Evolutionary conservation across 371 early-diverging fungal species (phyloP).

Genomic region (Enteropsectra breve): DNA sequence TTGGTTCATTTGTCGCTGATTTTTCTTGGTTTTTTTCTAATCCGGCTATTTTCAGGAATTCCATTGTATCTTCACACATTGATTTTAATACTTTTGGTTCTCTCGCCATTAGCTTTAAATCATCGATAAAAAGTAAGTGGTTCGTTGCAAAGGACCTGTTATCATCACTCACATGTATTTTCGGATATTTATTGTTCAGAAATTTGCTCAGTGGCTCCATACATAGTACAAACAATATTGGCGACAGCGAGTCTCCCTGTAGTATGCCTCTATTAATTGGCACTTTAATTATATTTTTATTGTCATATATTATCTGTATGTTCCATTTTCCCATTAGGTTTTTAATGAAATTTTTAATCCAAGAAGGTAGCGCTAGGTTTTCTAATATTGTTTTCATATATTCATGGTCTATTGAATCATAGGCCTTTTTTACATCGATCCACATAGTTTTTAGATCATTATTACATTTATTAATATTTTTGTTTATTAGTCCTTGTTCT

Average conservation of each 20-base stretch:
- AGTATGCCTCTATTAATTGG: slow-evolving; percentile 14
- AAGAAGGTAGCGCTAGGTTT: background rate
- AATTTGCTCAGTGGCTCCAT: slow-evolving; percentile 25
- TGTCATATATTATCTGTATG: background rate
- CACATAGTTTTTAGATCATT: background rate
- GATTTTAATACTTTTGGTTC: background rate
- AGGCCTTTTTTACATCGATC: slow-evolving; percentile 9
- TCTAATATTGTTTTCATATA: background rate
- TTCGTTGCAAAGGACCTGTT: background rate
- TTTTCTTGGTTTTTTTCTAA: slow-evolving; percentile 6
- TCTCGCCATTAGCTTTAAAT: slow-evolving; percentile 2
- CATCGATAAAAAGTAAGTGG: slow-evolving; percentile 9
- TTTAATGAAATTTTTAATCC: background rate
- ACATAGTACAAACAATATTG: slow-evolving; percentile 19
- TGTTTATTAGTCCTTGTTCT: slow-evolving; percentile 22
- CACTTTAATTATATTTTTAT: background rate
- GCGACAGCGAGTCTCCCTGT: slow-evolving; percentile 16
- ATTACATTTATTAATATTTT: background rate
- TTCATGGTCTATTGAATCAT: slow-evolving; percentile 1
- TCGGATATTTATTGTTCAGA: slow-evolving; percentile 8
- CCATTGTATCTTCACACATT: background rate
- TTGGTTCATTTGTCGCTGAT: background rate
- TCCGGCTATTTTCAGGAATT: background rate
- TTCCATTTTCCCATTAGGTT: background rate
- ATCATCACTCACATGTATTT: background rate